These are phyloP conservation scores for Oidiodendron maius DNA, from an alignment of 495 filamentous ascomycete species.

Conservation along the genomic window DNA sequence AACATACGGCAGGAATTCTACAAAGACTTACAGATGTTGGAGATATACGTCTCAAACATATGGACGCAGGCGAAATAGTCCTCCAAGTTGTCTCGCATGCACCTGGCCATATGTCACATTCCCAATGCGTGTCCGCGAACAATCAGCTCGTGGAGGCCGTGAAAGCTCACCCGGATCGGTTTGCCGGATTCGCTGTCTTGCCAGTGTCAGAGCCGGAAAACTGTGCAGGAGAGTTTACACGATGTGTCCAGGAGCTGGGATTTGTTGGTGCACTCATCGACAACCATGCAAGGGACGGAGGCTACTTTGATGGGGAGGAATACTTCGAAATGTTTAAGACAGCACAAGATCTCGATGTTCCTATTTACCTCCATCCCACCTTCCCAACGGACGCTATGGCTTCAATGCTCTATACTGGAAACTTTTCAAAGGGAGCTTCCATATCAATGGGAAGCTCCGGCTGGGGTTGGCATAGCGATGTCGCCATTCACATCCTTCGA, in stretches of 20 bases:
- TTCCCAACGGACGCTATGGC: conserved; percentile 42
- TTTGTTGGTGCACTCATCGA: conserved; percentile 56
- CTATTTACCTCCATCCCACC: conserved; percentile 56
- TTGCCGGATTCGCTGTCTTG: conserved; percentile 49
- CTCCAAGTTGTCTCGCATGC: conserved; percentile 53
- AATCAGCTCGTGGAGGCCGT: conserved; percentile 46
- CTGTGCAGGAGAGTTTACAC: conserved; percentile 44
- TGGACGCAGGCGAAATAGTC: conserved; percentile 43
- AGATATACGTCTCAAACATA: conserved; percentile 39
- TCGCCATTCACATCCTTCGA: conserved; percentile 27
- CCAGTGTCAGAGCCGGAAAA: conserved; percentile 37
- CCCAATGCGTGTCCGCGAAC: conserved; percentile 39
- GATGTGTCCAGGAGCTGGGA: conserved; percentile 35
- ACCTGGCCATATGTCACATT: conserved; percentile 26
- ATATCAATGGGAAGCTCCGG: conserved; percentile 31
- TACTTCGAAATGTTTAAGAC: conserved; percentile 37
- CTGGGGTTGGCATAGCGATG: conserved; percentile 43
- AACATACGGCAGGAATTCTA: conserved; percentile 19
- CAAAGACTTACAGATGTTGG: conserved; percentile 34
- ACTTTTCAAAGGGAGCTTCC: conserved; percentile 28
- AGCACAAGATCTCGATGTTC: conserved; percentile 48
- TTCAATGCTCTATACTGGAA: conserved; percentile 39
- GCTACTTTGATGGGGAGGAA: conserved; percentile 30
- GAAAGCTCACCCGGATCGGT: conserved; percentile 32
- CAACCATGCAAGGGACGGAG: conserved; percentile 41